Conservation (phyloP, 2,329 filamentous ascomycete genomes). For the Colletotrichum filicis region DNA sequence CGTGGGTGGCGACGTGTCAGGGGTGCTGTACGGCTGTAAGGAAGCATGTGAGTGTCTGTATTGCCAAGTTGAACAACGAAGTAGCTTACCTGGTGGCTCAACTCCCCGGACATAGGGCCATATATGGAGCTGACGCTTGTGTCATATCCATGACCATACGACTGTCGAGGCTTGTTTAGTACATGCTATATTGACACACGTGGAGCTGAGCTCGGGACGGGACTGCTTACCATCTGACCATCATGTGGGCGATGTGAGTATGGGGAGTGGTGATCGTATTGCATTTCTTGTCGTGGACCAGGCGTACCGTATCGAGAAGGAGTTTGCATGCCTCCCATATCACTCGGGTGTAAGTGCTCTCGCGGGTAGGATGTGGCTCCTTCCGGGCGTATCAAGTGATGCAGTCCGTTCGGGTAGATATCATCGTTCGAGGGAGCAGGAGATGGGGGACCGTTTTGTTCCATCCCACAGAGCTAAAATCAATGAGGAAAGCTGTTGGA, state of each 20-base stretch:
- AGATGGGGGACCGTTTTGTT: constrained; percentile 53
- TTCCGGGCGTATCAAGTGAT: constrained; percentile 58
- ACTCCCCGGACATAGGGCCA: constrained; percentile 29
- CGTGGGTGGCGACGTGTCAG: constrained; percentile 62
- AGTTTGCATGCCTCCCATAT: constrained; percentile 46
- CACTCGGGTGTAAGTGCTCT: constrained; percentile 41
- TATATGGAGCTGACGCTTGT: constrained; percentile 26
- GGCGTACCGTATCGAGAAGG: constrained; percentile 52
- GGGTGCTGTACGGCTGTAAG: constrained; percentile 58
- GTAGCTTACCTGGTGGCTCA: constrained; percentile 31
- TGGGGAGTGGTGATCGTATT: constrained; percentile 43
- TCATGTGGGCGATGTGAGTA: constrained; percentile 41
- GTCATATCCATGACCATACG: constrained; percentile 28
- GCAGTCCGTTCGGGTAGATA: constrained; percentile 52
- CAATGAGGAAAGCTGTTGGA: not conserved
- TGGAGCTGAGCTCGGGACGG: not conserved
- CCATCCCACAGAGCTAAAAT: constrained; percentile 43
- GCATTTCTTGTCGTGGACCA: constrained; percentile 42
- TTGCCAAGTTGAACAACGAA: not conserved
- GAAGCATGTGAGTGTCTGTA: constrained; percentile 18
- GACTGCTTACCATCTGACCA: constrained; percentile 27
- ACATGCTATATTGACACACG: not conserved
- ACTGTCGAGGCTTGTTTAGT: constrained; percentile 11
- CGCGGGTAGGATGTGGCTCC: constrained; percentile 42
- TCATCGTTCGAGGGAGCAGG: constrained; percentile 55